Conservation (phyloP, 495 filamentous ascomycete genomes). For the Lasiosphaeria hispida region DNA sequence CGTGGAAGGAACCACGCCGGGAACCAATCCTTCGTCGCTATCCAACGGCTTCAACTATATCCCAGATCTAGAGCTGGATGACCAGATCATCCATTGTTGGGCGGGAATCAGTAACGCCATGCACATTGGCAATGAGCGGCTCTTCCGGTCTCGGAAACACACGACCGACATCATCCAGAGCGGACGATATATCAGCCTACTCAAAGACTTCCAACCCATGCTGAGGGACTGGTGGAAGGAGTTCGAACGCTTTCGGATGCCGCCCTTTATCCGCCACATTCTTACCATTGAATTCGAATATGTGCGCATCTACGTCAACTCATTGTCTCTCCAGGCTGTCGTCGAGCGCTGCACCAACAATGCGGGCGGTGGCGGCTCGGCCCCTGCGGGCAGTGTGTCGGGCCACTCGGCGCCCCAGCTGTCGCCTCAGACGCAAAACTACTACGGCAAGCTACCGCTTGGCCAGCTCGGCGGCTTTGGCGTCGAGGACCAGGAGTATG, state of each 20-base stretch:
- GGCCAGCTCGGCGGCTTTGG: slow-evolving; percentile 55
- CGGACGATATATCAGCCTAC: slow-evolving; percentile 72
- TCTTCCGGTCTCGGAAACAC: slow-evolving; percentile 80
- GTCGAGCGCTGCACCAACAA: slow-evolving; percentile 87
- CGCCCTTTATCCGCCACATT: slow-evolving; percentile 75
- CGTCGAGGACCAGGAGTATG: slow-evolving; percentile 69
- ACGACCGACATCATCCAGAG: slow-evolving; percentile 83
- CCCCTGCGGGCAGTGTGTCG: slow-evolving; percentile 34
- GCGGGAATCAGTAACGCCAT: slow-evolving; percentile 85
- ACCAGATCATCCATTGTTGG: slow-evolving; percentile 88
- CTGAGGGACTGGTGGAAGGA: slow-evolving; percentile 71
- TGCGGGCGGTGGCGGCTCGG: slow-evolving; percentile 48
- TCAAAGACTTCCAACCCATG: slow-evolving; percentile 78
- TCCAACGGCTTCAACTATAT: slow-evolving; percentile 57
- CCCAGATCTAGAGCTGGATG: slow-evolving; percentile 59
- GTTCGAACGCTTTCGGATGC: slow-evolving; percentile 68
- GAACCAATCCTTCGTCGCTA: slow-evolving; percentile 50
- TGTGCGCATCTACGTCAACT: slow-evolving; percentile 88
- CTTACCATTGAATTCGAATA: slow-evolving; percentile 90
- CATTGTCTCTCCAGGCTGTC: slow-evolving; percentile 87
- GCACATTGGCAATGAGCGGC: slow-evolving; percentile 75
- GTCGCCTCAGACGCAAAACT: slow-evolving; percentile 58
- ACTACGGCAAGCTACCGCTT: slow-evolving; percentile 54
- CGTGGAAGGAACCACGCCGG: slow-evolving; percentile 52
- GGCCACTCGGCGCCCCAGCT: slow-evolving; percentile 45